phyloP scores from a whole-genome alignment of 1,284 basidiomycete species.

The Chalciporus sp. region DNA sequence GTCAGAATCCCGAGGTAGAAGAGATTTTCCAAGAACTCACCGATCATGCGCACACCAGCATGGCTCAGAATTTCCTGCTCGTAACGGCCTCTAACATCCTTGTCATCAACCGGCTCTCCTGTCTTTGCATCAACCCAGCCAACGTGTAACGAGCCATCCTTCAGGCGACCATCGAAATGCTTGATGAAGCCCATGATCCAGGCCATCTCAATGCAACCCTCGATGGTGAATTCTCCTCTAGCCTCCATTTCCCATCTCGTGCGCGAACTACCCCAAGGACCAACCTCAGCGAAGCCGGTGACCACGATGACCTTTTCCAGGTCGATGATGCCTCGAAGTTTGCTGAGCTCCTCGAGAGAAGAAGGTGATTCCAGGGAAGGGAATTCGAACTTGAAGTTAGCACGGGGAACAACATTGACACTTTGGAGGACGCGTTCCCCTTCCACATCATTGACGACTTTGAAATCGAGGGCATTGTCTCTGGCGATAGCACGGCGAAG shows the following conservation, averaged over 20 bases:
- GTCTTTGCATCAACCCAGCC: constrained; percentile 98
- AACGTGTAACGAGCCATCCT: constrained; percentile 90
- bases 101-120: constrained; percentile 97
- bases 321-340: constrained; percentile 87
- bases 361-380: constrained; percentile 74
- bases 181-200: constrained; percentile 99
- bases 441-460: constrained; percentile 86
- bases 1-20: constrained; percentile 7
- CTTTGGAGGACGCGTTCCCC: constrained; percentile 94
- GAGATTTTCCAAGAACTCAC: constrained; percentile 45
- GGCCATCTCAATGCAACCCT: constrained; percentile 98
- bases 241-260: constrained; percentile 99
- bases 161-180: constrained; percentile 96
- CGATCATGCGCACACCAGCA: constrained; percentile 94
- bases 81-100: constrained; percentile 92
- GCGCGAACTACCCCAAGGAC: constrained; percentile 98
- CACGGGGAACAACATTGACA: constrained; percentile 91
- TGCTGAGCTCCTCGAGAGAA: constrained; percentile 70
- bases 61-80: constrained; percentile 94
- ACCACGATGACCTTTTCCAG: constrained; percentile 95
- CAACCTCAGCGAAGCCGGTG: constrained; percentile 96
- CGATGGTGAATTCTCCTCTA: constrained; percentile 90
- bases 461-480: constrained; percentile 96
- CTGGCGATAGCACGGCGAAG: constrained; percentile 91
- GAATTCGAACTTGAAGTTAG: constrained; percentile 97